phyloP scores from a whole-genome alignment of 257 asterid species.

The Fraxinus pennsylvanica region DNA sequence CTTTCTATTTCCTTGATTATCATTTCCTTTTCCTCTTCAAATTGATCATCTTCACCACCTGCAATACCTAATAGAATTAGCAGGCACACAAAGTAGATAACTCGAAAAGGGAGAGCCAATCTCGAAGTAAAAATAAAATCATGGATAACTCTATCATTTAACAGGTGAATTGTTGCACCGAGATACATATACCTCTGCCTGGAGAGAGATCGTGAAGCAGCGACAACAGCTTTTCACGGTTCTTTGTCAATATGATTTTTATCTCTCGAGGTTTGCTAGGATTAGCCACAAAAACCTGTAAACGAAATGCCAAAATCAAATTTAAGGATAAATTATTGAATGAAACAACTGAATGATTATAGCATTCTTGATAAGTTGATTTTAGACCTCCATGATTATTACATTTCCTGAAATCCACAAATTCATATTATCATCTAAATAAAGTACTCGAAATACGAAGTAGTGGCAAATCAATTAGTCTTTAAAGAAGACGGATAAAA shows the following conservation, averaged over 20 bases:
- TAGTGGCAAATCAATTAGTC: not conserved
- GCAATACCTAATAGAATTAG: conserved; percentile 27
- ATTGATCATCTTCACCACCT: conserved; percentile 92
- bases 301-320: conserved; percentile 13
- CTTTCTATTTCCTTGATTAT: conserved; percentile 85
- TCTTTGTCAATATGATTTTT: conserved; percentile 80
- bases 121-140: conserved; percentile 5
- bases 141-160: not conserved
- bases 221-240: conserved; percentile 71
- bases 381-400: not conserved
- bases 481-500: not conserved
- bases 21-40: conserved; percentile 90
- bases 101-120: not conserved
- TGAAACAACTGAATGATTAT: conserved; percentile 1
- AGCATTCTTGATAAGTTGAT: not conserved
- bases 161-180: conserved; percentile 1
- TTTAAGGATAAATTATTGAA: conserved; percentile 8
- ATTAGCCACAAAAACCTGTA: conserved; percentile 94
- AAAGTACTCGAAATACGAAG: not conserved
- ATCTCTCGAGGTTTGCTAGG: conserved; percentile 92
- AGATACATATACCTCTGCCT: conserved; percentile 66
- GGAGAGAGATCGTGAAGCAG: conserved; percentile 71
- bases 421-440: not conserved
- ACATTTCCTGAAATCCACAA: not conserved
- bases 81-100: conserved; percentile 12